Percentiles rank a stretch among this genome's conserved stretches.
Conservation (phyloP, 2,329 filamentous ascomycete genomes). For the Alternaria brassicicola region DNA sequence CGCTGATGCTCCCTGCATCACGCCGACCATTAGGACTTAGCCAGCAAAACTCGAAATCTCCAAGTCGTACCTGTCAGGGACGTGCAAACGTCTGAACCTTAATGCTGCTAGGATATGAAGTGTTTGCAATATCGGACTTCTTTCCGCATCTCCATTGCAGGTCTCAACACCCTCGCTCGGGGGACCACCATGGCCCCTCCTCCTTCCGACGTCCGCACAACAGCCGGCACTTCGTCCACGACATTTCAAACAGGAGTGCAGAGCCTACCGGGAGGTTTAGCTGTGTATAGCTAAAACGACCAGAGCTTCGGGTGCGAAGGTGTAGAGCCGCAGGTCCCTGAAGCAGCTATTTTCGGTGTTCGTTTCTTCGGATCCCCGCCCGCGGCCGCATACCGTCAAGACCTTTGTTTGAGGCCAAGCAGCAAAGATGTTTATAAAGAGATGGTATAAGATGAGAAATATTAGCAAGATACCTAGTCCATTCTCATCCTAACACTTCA, state of each 20-base stretch:
- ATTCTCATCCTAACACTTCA: neutral
- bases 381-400: slow-evolving; percentile 20
- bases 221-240: slow-evolving; percentile 23
- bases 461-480: slow-evolving; percentile 14
- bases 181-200: slow-evolving; percentile 33
- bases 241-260: slow-evolving; percentile 22
- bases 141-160: slow-evolving; percentile 19
- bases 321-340: slow-evolving; percentile 33
- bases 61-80: neutral
- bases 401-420: slow-evolving; percentile 21
- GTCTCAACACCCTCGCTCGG: slow-evolving; percentile 14
- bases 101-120: neutral
- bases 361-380: slow-evolving; percentile 33
- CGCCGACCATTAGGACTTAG: slow-evolving; percentile 4
- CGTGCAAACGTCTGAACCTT: neutral
- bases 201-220: slow-evolving; percentile 36
- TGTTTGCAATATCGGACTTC: slow-evolving; percentile 7
- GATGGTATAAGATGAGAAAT: neutral
- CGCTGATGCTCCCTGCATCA: slow-evolving; percentile 12
- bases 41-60: neutral
- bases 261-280: slow-evolving; percentile 17
- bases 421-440: slow-evolving; percentile 18
- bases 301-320: slow-evolving; percentile 20
- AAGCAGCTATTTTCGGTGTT: slow-evolving; percentile 31
- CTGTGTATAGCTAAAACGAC: slow-evolving; percentile 18